A percentile compares a stretch with the other conserved stretches of the same genome.
phyloP scores from a whole-genome alignment of 176 grass and related monocot species.

The Chrysopogon serrulatus region DNA sequence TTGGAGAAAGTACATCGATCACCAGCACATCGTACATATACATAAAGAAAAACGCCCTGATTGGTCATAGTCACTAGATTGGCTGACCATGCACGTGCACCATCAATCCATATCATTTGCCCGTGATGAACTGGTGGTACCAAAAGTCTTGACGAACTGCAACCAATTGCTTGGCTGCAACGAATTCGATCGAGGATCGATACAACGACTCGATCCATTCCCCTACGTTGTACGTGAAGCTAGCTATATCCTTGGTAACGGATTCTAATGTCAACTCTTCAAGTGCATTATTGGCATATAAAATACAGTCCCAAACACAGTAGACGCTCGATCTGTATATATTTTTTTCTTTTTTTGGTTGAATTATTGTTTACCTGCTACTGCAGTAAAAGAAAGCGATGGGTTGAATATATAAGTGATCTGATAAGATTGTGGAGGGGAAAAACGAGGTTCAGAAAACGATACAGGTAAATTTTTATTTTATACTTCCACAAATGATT shows the following conservation, averaged over 20 bases:
- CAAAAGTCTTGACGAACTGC: background rate
- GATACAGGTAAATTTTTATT: too few species aligned
- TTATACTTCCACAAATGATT: too few species aligned
- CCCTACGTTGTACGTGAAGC: background rate
- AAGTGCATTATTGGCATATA: slow-evolving; percentile 9
- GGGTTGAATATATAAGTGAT: background rate
- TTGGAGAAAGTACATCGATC: background rate
- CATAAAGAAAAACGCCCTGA: background rate
- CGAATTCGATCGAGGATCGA: background rate
- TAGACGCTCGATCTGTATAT: background rate
- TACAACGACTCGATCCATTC: background rate
- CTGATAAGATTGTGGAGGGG: background rate
- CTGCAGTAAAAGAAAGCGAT: background rate
- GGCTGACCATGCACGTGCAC: background rate
- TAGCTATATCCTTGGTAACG: background rate
- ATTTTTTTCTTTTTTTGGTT: background rate
- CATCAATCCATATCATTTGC: background rate
- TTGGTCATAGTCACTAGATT: background rate
- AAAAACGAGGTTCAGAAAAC: background rate
- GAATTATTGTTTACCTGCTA: background rate
- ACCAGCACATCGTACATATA: background rate
- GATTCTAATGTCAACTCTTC: slow-evolving; percentile 4
- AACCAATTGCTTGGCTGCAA: background rate
- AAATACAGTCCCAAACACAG: background rate
- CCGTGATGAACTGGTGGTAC: background rate